These are phyloP conservation scores for Acorus calamus DNA, from an alignment of 106 monocot genomes.

Conservation along the genomic window DNA sequence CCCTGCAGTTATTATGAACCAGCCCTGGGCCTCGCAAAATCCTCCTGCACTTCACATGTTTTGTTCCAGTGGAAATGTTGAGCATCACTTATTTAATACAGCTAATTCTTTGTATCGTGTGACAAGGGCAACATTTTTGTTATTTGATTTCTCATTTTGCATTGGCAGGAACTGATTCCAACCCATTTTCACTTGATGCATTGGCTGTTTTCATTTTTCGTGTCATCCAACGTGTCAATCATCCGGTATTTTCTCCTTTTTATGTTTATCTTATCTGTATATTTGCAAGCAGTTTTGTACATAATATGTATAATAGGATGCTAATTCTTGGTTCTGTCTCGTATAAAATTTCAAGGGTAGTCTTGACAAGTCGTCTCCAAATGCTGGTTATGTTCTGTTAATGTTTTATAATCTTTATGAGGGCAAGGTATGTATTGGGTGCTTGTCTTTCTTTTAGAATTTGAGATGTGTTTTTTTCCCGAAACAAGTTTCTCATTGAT, in stretches of 20 bases:
- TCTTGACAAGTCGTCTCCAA: conserved; percentile 77
- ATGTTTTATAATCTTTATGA: conserved; percentile 97
- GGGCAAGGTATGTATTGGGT: conserved; percentile 62
- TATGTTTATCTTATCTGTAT: not conserved
- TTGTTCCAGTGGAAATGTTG: too few relatives aligned
- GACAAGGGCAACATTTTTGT: too few relatives aligned
- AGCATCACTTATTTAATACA: too few relatives aligned
- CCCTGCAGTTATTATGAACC: too few relatives aligned
- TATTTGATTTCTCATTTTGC: not conserved
- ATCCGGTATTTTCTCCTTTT: conserved; percentile 49
- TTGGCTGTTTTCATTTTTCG: conserved; percentile 93
- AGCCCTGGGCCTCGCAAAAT: too few relatives aligned
- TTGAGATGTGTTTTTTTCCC: too few relatives aligned
- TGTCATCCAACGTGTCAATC: conserved; percentile 88
- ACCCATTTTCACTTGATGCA: conserved; percentile 97
- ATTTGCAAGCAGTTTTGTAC: too few relatives aligned
- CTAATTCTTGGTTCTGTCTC: not conserved
- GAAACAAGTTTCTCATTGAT: too few relatives aligned
- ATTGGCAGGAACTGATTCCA: conserved; percentile 68
- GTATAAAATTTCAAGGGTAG: conserved; percentile 46
- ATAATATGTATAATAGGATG: too few relatives aligned
- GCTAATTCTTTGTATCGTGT: too few relatives aligned
- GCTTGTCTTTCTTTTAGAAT: too few relatives aligned
- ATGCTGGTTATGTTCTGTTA: conserved; percentile 91
- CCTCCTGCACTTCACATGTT: too few relatives aligned